Percentiles rank a stretch among this genome's conserved stretches.
Conservation (phyloP, 2,329 filamentous ascomycete species). For the Venturia oleaginea region DNA sequence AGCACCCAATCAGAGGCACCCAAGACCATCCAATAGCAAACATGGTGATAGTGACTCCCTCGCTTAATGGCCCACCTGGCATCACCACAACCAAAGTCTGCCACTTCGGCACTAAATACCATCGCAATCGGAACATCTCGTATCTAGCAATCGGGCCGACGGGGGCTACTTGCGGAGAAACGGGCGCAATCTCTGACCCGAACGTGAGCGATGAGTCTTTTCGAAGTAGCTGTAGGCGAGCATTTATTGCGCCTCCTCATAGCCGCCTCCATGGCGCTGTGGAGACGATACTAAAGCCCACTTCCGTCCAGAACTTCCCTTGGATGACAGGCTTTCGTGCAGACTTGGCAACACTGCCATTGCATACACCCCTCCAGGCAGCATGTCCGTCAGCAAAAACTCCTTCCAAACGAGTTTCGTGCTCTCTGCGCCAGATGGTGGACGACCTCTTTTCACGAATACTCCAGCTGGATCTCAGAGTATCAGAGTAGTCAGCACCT, state of each 20-base stretch:
- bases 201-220: background rate
- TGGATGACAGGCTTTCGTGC: background rate
- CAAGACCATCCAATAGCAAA: background rate
- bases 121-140: background rate
- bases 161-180: background rate
- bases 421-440: background rate
- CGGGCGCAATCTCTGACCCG: background rate
- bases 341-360: background rate
- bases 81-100: background rate
- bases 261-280: background rate
- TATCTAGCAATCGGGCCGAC: background rate
- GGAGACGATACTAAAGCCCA: background rate
- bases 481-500: conserved; percentile 22
- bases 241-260: background rate
- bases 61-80: too few relatives aligned
- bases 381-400: background rate
- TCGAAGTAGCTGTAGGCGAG: background rate
- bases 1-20: background rate
- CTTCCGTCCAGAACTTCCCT: background rate
- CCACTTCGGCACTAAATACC: background rate
- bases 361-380: background rate
- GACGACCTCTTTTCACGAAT: background rate
- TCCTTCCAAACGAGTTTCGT: background rate
- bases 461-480: background rate
- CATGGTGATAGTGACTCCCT: too few relatives aligned